Evolutionary conservation across 1,284 basidiomycete species (phyloP), one percentile per base, ranked within the genome.

Genomic region (Lignosus rhinocerotis): DNA sequence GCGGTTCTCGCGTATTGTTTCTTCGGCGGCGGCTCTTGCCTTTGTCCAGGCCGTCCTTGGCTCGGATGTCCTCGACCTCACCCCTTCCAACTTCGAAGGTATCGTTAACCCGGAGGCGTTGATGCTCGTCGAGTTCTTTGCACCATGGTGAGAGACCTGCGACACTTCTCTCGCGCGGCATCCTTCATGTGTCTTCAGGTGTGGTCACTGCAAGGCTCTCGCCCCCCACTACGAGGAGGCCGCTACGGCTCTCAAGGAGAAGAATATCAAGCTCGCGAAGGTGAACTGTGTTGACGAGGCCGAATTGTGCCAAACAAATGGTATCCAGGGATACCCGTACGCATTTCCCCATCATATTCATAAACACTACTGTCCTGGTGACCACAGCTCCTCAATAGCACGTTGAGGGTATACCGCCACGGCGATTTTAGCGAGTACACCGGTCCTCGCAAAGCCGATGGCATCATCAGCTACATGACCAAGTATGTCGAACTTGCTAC

Each of bases 171-270:
- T 21, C 6, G 1, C 48, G 36, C 51, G 21, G 4, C 56, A 16
- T 30, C 45, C 19, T 53, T 61, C 42, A 65, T 33, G 30, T 17
- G 1, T 52, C 32, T 41, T 6, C 53, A 91, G 90, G 89, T 93
- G 92, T 68, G 92, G 92, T 46, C 92, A 94, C 79, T 96, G 94
- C 82, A 94, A 96, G 74, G 89, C 92, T 51, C 83, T 96, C 51
- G 93, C 93, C 30, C 94, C 93, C 60, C 87, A 99, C 70, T 99
- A 98, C 72, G 96, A 98, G 76, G 92, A 94, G 75, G 96, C 97
- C 14, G 95, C 97, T 3, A 96, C 94, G 17, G 80, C 86, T 51
- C 87, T 99, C 73, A 96, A 96, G 78, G 89, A 90, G 64, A 90
- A 87, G 73, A 80, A 81, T 74, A 94, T 99, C 79, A 92, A 92